A percentile compares a stretch with the other conserved stretches of the same genome.
These are phyloP conservation scores for Fusarium continuum DNA, from an alignment of 2,329 filamentous ascomycete genomes.

Conservation along the genomic window DNA sequence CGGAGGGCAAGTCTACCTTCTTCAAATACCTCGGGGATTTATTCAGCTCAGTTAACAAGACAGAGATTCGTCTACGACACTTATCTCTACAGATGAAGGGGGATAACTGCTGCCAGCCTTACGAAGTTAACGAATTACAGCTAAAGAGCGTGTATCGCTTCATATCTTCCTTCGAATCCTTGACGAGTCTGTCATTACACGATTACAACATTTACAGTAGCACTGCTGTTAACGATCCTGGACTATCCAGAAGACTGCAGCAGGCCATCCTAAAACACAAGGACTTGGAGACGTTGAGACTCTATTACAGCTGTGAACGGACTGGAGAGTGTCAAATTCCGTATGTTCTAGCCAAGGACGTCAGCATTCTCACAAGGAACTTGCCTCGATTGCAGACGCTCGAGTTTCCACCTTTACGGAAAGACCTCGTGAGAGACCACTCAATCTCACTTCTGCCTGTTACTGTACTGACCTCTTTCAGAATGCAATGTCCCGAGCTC, in stretches of 20 bases:
- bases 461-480: neutral
- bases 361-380: neutral
- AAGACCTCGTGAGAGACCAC: neutral
- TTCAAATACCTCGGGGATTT: neutral
- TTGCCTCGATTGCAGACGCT: neutral
- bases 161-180: neutral
- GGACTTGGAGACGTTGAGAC: neutral
- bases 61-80: neutral
- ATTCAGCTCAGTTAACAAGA: neutral
- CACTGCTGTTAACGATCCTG: accelerated
- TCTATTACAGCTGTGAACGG: neutral
- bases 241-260: neutral
- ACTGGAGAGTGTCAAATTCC: neutral
- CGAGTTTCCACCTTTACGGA: neutral
- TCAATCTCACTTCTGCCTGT: accelerated
- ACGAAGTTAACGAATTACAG: neutral
- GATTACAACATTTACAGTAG: neutral
- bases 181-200: neutral
- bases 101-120: accelerated
- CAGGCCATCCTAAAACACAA: neutral
- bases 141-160: slow-evolving; percentile 6
- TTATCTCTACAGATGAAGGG: neutral
- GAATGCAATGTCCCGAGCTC: neutral
- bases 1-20: neutral
- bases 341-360: accelerated